These are phyloP conservation scores for Ziziphus jujuba DNA, from an alignment of 306 rosid species.

Conservation along the genomic window DNA sequence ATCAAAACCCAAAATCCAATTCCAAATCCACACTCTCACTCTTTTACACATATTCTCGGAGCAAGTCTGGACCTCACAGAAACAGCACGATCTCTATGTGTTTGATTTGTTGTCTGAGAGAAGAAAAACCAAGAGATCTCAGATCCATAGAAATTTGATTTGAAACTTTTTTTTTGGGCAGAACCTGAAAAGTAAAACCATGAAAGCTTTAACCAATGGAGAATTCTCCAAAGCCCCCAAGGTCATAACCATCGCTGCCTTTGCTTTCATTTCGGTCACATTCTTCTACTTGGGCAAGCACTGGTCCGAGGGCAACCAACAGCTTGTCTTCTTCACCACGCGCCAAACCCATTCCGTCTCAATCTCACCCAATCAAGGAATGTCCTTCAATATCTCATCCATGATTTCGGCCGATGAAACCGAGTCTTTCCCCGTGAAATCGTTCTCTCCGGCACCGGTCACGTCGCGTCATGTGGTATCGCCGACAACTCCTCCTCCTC, in stretches of 20 bases:
- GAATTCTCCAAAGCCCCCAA: slow-evolving; percentile 40
- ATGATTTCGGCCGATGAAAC: slow-evolving; percentile 37
- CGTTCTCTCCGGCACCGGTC: slow-evolving; percentile 3
- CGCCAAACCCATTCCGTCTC: slow-evolving; percentile 39
- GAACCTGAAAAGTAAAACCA: slow-evolving; percentile 20
- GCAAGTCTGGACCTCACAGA: no score
- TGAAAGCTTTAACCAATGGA: slow-evolving; percentile 37
- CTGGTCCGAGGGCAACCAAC: slow-evolving; percentile 68
- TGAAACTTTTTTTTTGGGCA: slow-evolving; percentile 9
- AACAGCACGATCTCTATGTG: slow-evolving; percentile 21
- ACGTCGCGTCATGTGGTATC: slow-evolving; percentile 2
- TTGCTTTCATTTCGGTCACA: slow-evolving; percentile 45
- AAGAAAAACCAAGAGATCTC: not conserved
- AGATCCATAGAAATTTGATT: slow-evolving; percentile 12
- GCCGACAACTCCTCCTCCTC: slow-evolving; percentile 14
- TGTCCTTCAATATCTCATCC: slow-evolving; percentile 43
- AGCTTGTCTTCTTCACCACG: slow-evolving; percentile 66
- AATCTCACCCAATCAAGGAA: slow-evolving; percentile 59
- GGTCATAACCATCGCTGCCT: slow-evolving; percentile 45
- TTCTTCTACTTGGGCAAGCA: slow-evolving; percentile 80
- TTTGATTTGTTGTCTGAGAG: no score
- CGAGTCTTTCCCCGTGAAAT: slow-evolving; percentile 21
- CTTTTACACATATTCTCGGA: no score
- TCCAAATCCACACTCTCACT: no score
- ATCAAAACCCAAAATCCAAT: no score